Evolutionary conservation across 2,329 filamentous ascomycete genomes (phyloP), one percentile per base, ranked within the genome.

Genomic region (Zymoseptoria crescenta): DNA sequence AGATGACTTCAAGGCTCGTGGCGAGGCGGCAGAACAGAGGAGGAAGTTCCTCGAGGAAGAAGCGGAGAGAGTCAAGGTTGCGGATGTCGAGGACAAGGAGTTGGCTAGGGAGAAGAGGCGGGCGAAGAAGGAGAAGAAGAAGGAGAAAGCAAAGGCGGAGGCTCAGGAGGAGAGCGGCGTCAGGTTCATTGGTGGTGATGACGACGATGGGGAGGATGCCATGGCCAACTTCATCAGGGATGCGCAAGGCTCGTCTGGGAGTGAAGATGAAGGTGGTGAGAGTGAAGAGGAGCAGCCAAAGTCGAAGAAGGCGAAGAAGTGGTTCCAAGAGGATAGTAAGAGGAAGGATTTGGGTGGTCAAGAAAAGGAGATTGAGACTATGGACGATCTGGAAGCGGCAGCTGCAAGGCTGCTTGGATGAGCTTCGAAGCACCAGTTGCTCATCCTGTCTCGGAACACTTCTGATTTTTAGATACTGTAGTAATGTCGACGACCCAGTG

Each of bases 61-160:
- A 73, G 78, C 83, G 9, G 81, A 83, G 67, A 83, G 86, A 63
- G 89, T 95, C 29, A 80, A 81, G 65, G 80, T 83, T 68, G 89
- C 87, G 20, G 94, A 99, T 77, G 74, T 88, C 41, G 83, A 85
- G 62, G 94, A 99, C 75, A 96, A 96, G 78, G 82, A 84, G 65
- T 73, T 88, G 13, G 91, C 85, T 41, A 91, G 87, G 77, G 83
- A 89, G 73, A 92, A 91, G 81, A 85, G 82, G 72, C 81, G 83
- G 67, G 88, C 89, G 74, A 94, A 91, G 81, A 80, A 81, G 61
- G 84, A 87, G 67, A 91, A 87, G 77, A 79, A 83, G 64, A 93
- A 88, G 77, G 84, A 83, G 50, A 77, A 86, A 67, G 86, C 87
- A 72, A 75, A 76, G 51, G 79, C 80, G 65, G 81, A 84, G 69